Conservation (phyloP, 768 basidiomycete species). For the Termitomyces sp. region DNA sequence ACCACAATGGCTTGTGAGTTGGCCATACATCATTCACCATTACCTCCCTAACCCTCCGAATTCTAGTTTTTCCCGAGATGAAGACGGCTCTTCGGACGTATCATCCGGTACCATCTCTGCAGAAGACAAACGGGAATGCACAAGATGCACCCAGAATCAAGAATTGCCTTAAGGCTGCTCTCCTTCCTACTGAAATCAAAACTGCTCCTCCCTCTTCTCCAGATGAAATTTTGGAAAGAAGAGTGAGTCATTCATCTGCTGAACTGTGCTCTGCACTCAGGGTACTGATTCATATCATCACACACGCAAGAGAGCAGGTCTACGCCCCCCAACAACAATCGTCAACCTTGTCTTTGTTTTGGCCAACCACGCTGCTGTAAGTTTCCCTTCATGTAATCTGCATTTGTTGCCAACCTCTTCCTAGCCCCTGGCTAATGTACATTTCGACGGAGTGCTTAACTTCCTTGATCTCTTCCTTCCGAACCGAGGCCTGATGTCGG, state of each 20-base stretch:
- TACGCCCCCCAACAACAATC: constrained; percentile 78
- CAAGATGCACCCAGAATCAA: constrained; percentile 93
- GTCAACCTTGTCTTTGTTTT: constrained; percentile 86
- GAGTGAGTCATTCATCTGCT: constrained; percentile 41
- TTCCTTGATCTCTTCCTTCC: constrained; percentile 87
- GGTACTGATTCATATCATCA: constrained; percentile 8
- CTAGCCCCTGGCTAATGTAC: constrained; percentile 59
- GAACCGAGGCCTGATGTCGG: constrained; percentile 61
- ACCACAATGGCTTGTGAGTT: constrained; percentile 85
- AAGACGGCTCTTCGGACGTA: constrained; percentile 87
- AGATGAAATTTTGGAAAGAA: constrained; percentile 67
- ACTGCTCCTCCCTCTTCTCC: constrained; percentile 69
- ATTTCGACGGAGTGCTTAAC: constrained; percentile 74
- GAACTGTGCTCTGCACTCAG: constrained; percentile 7
- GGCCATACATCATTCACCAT: constrained; percentile 6
- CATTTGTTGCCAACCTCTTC: constrained; percentile 10
- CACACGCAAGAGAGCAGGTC: constrained; percentile 48
- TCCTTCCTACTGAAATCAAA: constrained; percentile 68
- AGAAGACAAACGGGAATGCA: constrained; percentile 84
- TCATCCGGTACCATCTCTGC: constrained; percentile 87
- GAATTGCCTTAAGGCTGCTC: constrained; percentile 81
- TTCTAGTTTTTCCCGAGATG: constrained; percentile 88
- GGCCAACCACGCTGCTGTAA: constrained; percentile 75
- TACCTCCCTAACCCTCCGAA: constrained; percentile 15
- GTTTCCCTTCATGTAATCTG: constrained; percentile 16